phyloP scores from a whole-genome alignment of 768 basidiomycete species.

The Dacryopinax spathularia region DNA sequence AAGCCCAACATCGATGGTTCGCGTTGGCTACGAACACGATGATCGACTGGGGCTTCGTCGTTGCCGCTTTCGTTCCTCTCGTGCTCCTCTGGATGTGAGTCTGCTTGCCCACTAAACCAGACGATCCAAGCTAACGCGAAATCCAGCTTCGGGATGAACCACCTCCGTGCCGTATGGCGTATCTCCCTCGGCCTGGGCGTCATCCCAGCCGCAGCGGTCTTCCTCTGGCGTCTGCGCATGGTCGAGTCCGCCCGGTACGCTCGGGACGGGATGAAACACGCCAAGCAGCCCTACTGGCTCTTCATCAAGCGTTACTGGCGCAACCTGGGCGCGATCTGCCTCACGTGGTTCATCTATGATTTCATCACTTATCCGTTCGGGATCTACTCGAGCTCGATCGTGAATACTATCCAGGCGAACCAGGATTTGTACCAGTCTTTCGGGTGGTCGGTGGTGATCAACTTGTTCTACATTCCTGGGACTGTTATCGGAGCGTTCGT shows the following conservation, averaged over 20 bases:
- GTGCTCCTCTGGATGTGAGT: conserved; percentile 79
- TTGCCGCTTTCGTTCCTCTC: conserved; percentile 67
- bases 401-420: conserved; percentile 35
- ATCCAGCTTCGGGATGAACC: conserved; percentile 54
- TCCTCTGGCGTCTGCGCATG: conserved; percentile 78
- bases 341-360: conserved; percentile 62
- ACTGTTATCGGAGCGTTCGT: conserved; percentile 25
- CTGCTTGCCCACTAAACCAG: background rate
- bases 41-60: conserved; percentile 55
- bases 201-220: conserved; percentile 65
- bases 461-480: conserved; percentile 58
- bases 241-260: conserved; percentile 60
- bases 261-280: conserved; percentile 64
- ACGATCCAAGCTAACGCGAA: conserved; percentile 2
- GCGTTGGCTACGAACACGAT: conserved; percentile 82
- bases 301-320: conserved; percentile 69
- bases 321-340: conserved; percentile 54
- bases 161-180: conserved; percentile 79
- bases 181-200: conserved; percentile 71
- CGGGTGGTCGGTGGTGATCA: conserved; percentile 77
- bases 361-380: conserved; percentile 67
- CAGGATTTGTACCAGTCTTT: conserved; percentile 26
- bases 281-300: conserved; percentile 59
- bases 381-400: conserved; percentile 64
- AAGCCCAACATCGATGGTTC: conserved; percentile 74